Percentiles rank a stretch among this genome's conserved stretches.
These are phyloP conservation scores for Pleurotus platypus DNA, from an alignment of 768 basidiomycete species.

Conservation along the genomic window DNA sequence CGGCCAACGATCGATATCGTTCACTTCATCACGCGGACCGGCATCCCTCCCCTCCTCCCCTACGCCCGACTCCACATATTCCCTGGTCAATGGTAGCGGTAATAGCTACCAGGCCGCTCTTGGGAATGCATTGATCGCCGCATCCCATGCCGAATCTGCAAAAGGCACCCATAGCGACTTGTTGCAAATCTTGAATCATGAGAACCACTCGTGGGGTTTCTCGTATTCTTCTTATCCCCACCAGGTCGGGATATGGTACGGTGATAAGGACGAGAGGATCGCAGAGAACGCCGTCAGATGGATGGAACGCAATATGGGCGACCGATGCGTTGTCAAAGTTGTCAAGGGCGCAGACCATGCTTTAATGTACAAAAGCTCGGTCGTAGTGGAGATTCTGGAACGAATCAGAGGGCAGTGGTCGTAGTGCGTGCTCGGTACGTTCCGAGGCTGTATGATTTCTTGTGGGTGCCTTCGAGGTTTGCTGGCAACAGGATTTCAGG, in stretches of 20 bases:
- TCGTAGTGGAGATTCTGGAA: conserved; percentile 85
- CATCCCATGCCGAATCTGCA: conserved; percentile 92
- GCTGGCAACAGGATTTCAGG: not conserved
- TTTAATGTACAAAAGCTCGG: conserved; percentile 87
- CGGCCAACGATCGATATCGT: conserved; percentile 74
- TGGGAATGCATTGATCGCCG: conserved; percentile 88
- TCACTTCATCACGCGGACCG: conserved; percentile 37
- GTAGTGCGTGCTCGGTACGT: not conserved
- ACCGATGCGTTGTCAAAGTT: conserved; percentile 74
- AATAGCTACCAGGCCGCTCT: conserved; percentile 63
- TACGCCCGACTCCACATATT: conserved; percentile 38
- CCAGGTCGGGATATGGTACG: conserved; percentile 85
- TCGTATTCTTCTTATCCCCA: conserved; percentile 79
- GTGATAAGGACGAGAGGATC: conserved; percentile 91
- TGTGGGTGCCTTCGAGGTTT: not conserved
- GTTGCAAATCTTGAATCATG: conserved; percentile 87
- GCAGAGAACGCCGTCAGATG: conserved; percentile 86
- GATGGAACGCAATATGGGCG: conserved; percentile 87
- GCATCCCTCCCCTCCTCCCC: conserved; percentile 42
- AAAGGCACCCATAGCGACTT: conserved; percentile 90
- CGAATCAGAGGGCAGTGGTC: conserved; percentile 55
- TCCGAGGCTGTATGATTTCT: not conserved
- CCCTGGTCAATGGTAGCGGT: conserved; percentile 27
- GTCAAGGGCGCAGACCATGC: conserved; percentile 89
- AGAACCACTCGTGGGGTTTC: conserved; percentile 87